phyloP scores from a whole-genome alignment of 2,329 filamentous ascomycete species.

The Mollisia scopiformis region DNA sequence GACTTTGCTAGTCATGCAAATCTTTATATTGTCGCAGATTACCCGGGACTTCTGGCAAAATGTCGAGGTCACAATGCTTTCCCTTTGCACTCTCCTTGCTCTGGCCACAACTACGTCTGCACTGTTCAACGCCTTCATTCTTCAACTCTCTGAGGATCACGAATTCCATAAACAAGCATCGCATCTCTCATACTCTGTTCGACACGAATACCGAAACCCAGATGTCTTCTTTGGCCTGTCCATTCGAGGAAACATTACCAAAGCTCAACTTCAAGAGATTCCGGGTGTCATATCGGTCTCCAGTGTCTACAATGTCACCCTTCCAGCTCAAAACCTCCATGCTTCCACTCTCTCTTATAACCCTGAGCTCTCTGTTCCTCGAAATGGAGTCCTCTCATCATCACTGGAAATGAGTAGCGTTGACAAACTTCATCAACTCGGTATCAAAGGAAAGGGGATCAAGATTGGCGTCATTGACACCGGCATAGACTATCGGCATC shows the following conservation, averaged over 20 bases:
- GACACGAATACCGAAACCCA: conserved; percentile 21
- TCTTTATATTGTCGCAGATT: too few species aligned
- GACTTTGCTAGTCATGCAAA: too few species aligned
- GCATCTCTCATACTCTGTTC: conserved; percentile 13
- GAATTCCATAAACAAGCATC: conserved; percentile 18
- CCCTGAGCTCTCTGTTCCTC: neutral
- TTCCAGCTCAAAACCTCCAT: neutral
- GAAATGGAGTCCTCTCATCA: neutral
- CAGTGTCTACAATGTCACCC: neutral
- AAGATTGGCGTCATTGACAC: conserved; percentile 43
- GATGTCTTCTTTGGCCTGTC: conserved; percentile 22
- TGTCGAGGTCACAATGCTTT: too few species aligned
- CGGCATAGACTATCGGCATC: conserved; percentile 62
- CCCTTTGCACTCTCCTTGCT: too few species aligned
- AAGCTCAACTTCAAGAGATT: neutral
- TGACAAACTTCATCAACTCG: conserved; percentile 45
- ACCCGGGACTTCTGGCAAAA: too few species aligned
- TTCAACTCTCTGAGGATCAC: too few species aligned
- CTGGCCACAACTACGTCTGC: too few species aligned
- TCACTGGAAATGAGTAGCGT: conserved; percentile 31
- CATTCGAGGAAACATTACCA: conserved; percentile 5
- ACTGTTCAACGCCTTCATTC: too few species aligned
- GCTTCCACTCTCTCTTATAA: neutral
- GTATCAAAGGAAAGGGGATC: conserved; percentile 49
- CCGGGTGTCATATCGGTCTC: neutral